phyloP scores from a whole-genome alignment of 768 basidiomycete genomes.

The Tylopilus felleus region DNA sequence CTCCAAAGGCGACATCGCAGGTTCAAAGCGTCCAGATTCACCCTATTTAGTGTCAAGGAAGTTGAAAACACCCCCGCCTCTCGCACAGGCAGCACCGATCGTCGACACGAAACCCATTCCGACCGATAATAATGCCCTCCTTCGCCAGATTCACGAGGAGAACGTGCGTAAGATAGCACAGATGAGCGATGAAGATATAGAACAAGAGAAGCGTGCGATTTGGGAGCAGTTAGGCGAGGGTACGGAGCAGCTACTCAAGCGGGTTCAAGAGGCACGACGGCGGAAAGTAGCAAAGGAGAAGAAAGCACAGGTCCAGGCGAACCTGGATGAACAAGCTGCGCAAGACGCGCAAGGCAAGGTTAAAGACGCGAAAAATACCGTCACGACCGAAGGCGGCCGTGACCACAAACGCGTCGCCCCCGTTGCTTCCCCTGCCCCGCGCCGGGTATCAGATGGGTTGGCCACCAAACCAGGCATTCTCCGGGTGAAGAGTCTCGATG shows the following conservation, averaged over 20 bases:
- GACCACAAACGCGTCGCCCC: not conserved
- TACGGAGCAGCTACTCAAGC: conserved; percentile 56
- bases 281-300: conserved; percentile 11
- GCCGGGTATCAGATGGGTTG: conserved; percentile 7
- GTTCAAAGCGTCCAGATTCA: conserved; percentile 10
- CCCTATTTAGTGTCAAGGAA: conserved; percentile 29
- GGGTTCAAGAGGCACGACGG: conserved; percentile 20
- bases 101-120: conserved; percentile 16
- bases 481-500: conserved; percentile 31
- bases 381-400: not conserved
- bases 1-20: conserved; percentile 19
- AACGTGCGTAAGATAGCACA: conserved; percentile 57
- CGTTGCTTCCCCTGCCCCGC: conserved; percentile 14
- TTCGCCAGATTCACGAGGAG: conserved; percentile 58
- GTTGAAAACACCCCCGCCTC: not conserved
- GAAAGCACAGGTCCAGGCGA: not conserved
- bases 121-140: conserved; percentile 41
- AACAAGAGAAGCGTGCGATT: conserved; percentile 62
- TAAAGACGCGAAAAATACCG: not conserved
- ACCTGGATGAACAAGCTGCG: not conserved
- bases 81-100: not conserved
- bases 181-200: conserved; percentile 73
- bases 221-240: conserved; percentile 69
- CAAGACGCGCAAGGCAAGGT: not conserved
- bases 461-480: conserved; percentile 23